These are phyloP conservation scores for Deinandra increscens DNA, from an alignment of 129 eudicot species.

Conservation along the genomic window DNA sequence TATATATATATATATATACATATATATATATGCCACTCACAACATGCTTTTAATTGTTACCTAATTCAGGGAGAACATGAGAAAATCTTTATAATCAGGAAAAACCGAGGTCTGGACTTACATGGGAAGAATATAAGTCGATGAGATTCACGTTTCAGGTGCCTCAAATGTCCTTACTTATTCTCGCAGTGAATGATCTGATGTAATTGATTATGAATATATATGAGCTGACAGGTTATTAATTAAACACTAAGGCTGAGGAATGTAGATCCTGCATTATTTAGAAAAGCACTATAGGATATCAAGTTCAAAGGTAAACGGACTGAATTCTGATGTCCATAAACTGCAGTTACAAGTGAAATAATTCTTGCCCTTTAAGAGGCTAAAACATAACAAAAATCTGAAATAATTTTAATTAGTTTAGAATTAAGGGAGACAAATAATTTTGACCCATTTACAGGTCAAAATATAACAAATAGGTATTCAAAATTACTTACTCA, in stretches of 20 bases:
- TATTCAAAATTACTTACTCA: too few relatives aligned
- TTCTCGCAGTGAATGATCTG: neutral
- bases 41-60: neutral
- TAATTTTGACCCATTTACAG: too few relatives aligned
- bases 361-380: too few relatives aligned
- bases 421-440: too few relatives aligned
- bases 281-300: constrained; percentile 69
- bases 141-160: constrained; percentile 85
- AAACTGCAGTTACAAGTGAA: too few relatives aligned
- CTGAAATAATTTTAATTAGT: too few relatives aligned
- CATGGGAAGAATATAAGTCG: constrained; percentile 55
- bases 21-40: too few relatives aligned
- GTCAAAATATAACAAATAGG: too few relatives aligned
- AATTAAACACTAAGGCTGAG: constrained; percentile 80
- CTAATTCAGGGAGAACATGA: constrained; percentile 64
- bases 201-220: neutral
- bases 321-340: too few relatives aligned
- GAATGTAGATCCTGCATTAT: constrained; percentile 76
- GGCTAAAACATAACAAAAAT: too few relatives aligned
- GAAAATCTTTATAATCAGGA: constrained; percentile 48
- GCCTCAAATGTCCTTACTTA: neutral
- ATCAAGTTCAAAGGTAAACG: constrained; percentile 57
- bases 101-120: constrained; percentile 47
- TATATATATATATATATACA: neutral
- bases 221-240: constrained; percentile 57